These are phyloP conservation scores for Roridomyces roridus DNA, from an alignment of 768 basidiomycete genomes.

Conservation along the genomic window DNA sequence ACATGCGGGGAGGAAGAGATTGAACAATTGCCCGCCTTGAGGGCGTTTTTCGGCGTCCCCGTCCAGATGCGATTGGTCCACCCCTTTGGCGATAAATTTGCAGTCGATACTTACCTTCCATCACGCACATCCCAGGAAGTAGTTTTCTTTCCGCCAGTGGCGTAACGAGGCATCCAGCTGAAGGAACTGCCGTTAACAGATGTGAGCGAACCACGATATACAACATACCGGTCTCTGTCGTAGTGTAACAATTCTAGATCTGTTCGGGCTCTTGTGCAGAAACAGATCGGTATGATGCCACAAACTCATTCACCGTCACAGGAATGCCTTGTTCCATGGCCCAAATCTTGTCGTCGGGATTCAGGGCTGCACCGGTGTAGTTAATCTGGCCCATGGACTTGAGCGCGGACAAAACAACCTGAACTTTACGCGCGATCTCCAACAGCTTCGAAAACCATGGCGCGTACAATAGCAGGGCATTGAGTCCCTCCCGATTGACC, in stretches of 20 bases:
- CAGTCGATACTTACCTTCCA: constrained; percentile 6
- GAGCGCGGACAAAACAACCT: constrained; percentile 17
- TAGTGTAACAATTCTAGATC: constrained; percentile 16
- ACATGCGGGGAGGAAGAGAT: too few species aligned
- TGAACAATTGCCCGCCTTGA: constrained; percentile 10
- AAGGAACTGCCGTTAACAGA: background rate
- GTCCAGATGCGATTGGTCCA: constrained; percentile 12
- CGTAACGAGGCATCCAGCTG: background rate
- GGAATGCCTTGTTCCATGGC: constrained; percentile 2
- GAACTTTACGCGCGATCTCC: constrained; percentile 15
- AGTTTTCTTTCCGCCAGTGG: background rate
- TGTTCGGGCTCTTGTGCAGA: background rate
- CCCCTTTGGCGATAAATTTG: constrained; percentile 9
- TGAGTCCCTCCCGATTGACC: constrained; percentile 24
- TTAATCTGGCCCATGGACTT: constrained; percentile 23
- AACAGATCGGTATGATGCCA: background rate
- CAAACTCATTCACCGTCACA: background rate
- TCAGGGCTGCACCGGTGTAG: constrained; percentile 28
- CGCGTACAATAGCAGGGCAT: constrained; percentile 26
- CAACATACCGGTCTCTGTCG: constrained; percentile 13
- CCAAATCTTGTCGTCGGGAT: constrained; percentile 5
- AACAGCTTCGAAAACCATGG: constrained; percentile 28
- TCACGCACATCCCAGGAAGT: constrained; percentile 12
- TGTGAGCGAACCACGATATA: background rate
- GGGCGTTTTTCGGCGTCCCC: background rate